phyloP scores from a whole-genome alignment of 148 eudicot species.

The Dysphania ambrosioides region DNA sequence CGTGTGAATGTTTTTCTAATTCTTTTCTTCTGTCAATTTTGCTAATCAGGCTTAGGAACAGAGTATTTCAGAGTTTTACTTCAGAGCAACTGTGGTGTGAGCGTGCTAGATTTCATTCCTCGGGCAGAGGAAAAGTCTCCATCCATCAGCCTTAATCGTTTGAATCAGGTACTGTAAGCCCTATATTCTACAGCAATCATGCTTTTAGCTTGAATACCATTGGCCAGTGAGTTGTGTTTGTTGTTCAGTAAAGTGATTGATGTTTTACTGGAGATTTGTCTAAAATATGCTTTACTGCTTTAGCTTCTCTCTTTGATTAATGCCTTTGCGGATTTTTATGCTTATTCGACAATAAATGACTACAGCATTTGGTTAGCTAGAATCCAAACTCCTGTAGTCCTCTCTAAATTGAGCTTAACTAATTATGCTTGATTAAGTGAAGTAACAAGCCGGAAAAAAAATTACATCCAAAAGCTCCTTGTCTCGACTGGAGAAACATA shows the following conservation, averaged over 20 bases:
- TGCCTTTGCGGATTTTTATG: neutral
- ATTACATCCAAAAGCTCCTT: neutral
- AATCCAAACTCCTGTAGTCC: neutral
- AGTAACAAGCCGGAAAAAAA: neutral
- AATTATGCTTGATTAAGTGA: neutral
- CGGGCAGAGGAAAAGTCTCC: constrained; percentile 57
- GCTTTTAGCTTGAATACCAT: neutral
- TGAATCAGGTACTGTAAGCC: constrained; percentile 76
- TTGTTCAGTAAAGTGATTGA: neutral
- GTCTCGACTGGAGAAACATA: neutral
- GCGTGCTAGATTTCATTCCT: constrained; percentile 88
- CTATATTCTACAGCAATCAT: neutral
- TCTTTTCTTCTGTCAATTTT: constrained; percentile 7
- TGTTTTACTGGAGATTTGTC: neutral
- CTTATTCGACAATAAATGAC: neutral
- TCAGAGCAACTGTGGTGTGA: constrained; percentile 98
- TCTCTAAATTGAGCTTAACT: neutral
- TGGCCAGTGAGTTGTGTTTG: constrained; percentile 5
- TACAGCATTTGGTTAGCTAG: neutral
- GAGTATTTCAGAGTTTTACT: constrained; percentile 90
- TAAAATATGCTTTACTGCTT: neutral
- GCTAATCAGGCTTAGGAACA: constrained; percentile 68
- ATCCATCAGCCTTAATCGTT: constrained; percentile 72
- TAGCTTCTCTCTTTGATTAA: neutral
- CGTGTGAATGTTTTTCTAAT: constrained; percentile 12